Percentiles rank a stretch among this genome's conserved stretches.
phyloP scores from a whole-genome alignment of 441 rosid species.

The Dalechampia spathulata region DNA sequence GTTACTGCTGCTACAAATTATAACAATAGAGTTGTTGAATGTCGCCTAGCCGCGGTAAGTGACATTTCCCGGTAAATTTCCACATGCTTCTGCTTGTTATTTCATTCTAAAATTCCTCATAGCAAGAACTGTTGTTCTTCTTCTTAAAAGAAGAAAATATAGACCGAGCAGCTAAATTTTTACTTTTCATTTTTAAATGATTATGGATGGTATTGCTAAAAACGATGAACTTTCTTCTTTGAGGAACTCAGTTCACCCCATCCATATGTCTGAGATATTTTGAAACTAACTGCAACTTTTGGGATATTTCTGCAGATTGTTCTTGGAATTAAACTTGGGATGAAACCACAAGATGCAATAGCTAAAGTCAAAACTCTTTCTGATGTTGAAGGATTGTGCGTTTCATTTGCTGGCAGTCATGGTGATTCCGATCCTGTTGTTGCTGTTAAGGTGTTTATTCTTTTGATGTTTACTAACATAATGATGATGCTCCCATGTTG shows the following conservation, averaged over 20 bases:
- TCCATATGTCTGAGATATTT: not conserved
- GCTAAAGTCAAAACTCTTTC: constrained; percentile 80
- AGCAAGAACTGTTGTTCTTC: no score
- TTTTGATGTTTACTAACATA: not conserved
- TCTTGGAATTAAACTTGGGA: constrained; percentile 78
- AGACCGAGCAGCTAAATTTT: not conserved
- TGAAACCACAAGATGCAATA: constrained; percentile 67
- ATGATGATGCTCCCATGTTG: not conserved
- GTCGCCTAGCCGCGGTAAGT: constrained; percentile 86
- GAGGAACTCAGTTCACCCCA: no score
- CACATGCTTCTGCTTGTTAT: no score
- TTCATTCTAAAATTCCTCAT: no score
- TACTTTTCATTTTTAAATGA: not conserved
- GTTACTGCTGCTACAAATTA: constrained; percentile 96
- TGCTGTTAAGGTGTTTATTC: constrained; percentile 68
- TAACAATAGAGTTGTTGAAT: constrained; percentile 94
- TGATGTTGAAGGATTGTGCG: constrained; percentile 82
- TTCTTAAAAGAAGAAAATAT: no score
- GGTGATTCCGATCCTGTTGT: constrained; percentile 71
- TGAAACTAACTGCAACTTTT: constrained; percentile 13
- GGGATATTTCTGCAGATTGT: constrained; percentile 46
- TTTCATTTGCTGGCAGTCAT: constrained; percentile 44
- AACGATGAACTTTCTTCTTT: no score
- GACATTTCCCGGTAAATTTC: constrained; percentile 3
- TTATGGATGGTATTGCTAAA: no score